phyloP scores from a whole-genome alignment of 2,329 filamentous ascomycete genomes.

The Monosporascus sp. region DNA sequence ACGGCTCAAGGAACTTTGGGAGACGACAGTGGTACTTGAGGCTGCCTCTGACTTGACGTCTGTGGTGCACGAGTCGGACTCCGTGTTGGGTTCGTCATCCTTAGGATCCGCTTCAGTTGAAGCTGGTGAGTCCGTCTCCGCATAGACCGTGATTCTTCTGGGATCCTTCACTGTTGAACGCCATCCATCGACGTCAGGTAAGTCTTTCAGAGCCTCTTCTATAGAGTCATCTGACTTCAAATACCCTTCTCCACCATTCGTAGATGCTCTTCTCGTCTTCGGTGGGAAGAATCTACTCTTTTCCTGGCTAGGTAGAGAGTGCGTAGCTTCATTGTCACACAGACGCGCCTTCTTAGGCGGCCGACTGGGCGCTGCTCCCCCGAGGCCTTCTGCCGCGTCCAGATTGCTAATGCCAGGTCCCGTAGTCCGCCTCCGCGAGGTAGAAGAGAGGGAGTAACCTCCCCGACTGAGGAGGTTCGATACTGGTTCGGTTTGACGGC shows the following conservation, averaged over 20 bases:
- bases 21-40: conserved; percentile 16
- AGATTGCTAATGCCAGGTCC: conserved; percentile 3
- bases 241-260: conserved; percentile 34
- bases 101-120: conserved; percentile 8
- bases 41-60: conserved; percentile 1
- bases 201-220: conserved; percentile 44
- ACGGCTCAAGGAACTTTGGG: conserved; percentile 25
- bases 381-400: conserved; percentile 6
- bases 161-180: conserved; percentile 28
- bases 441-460: conserved; percentile 19
- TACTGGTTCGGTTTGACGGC: conserved; percentile 49
- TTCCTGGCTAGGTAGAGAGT: conserved; percentile 26
- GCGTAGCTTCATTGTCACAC: conserved; percentile 37
- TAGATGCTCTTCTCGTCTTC: conserved; percentile 18
- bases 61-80: not conserved
- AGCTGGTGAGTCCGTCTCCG: conserved; percentile 30
- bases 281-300: conserved; percentile 51
- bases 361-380: conserved; percentile 18
- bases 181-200: conserved; percentile 50
- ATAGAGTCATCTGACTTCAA: conserved; percentile 53
- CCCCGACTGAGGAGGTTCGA: conserved; percentile 33
- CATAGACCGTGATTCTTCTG: conserved; percentile 39
- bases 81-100: conserved; percentile 11
- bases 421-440: conserved; percentile 21
- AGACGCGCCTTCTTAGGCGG: conserved; percentile 54